Base-by-base conservation (phyloP, 2,329 filamentous ascomycete genomes). In the Seiridium unicorne region DNA sequence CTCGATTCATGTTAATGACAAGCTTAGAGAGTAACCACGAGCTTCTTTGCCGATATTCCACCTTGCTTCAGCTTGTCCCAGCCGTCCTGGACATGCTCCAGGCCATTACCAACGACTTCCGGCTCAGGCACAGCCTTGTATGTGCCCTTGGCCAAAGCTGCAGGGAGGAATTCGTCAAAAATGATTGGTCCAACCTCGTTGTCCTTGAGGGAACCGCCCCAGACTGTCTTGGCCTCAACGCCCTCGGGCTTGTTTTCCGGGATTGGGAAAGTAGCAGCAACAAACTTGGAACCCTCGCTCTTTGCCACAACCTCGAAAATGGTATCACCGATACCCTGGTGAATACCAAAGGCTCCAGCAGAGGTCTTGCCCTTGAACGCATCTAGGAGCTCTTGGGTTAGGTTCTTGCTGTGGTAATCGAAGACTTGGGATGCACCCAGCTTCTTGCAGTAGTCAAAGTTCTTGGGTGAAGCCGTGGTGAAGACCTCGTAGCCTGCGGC, bases 401-500 rank as follows among this genome's bases (percentile, higher is more conserved):
- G 55, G 0, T 62, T 68, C 0, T 60, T 18, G 60, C 66, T 70
- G 10, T 66, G 70, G 66, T 81, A 79, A 66, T 82, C 79, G 63
- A 81, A 78, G 0, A 76, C 75, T 3, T 69, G 63, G 2, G 63
- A 64, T 0, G 78, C 79, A 10, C 81, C 80, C 0, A 82, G 71
- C 2, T 65, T 62, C 58, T 72, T 70, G 10, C 76, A 65, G 60
- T 73, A 71, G 4, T 71, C 72, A 54, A 77, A 76, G 64, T 82
- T 81, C 48, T 69, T 71, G 3, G 70, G 68, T 1, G 75, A 76
- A 0, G 73, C 69, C 0, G 77, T 79, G 3, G 76, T 69, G 26
- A 78, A 60, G 3, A 83, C 79, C 10, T 76, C 69, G 61, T 78
- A 80, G 3, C 80, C 80, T 5, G 76, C 72, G 1, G 74, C 75